phyloP scores from a whole-genome alignment of 2,329 filamentous ascomycete species.

The Fonsecaea monophora region DNA sequence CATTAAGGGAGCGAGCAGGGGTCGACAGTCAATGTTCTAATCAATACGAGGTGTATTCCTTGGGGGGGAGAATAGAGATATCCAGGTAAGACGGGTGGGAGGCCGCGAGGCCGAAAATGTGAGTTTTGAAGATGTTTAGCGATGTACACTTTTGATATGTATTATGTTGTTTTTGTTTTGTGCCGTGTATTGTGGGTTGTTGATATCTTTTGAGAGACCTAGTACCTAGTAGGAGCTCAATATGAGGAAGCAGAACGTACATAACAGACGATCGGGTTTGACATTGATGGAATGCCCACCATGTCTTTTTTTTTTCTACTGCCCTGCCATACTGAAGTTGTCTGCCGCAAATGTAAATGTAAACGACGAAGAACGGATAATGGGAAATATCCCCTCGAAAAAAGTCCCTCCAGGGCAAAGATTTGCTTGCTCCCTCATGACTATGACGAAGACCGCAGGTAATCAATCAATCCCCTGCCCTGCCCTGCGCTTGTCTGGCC shows the following conservation, averaged over 20 bases:
- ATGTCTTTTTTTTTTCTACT: background rate
- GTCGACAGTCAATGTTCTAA: background rate
- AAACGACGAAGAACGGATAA: no score
- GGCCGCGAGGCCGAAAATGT: conserved; percentile 21
- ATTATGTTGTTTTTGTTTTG: conserved; percentile 12
- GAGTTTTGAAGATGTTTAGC: conserved; percentile 13
- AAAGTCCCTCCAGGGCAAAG: no score
- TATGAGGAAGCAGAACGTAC: background rate
- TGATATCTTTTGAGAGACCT: background rate
- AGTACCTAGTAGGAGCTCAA: background rate
- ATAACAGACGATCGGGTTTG: background rate
- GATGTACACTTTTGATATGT: conserved; percentile 9
- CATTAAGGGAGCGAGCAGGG: background rate
- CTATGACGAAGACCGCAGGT: no score
- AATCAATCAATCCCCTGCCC: background rate
- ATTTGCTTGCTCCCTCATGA: no score
- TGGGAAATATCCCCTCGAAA: no score
- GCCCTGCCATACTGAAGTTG: no score
- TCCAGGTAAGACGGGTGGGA: background rate
- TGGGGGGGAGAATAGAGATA: background rate
- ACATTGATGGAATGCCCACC: background rate
- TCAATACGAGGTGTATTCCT: conserved; percentile 5
- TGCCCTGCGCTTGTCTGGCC: background rate
- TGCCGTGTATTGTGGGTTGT: background rate
- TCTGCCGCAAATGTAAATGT: no score